Evolutionary conservation across 306 rosid genomes (phyloP).

Genomic region (Senna tora): DNA sequence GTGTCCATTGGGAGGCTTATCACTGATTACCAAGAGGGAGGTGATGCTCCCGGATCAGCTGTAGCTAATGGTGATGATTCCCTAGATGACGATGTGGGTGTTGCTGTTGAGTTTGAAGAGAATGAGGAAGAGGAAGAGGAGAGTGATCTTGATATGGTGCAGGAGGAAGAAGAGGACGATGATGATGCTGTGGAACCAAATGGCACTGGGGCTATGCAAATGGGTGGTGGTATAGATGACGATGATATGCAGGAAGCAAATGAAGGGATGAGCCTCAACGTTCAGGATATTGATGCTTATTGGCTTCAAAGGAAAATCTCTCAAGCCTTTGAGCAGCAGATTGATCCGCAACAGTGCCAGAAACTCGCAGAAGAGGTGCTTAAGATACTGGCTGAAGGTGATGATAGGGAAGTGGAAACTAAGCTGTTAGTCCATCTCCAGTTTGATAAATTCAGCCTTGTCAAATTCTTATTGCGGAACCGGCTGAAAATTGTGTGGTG

Average conservation of each 20-base stretch:
- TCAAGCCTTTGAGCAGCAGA: constrained; percentile 79
- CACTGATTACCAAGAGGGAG: constrained; percentile 82
- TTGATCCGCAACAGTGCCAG: constrained; percentile 92
- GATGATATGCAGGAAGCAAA: constrained; percentile 84
- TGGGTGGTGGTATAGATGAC: constrained; percentile 92
- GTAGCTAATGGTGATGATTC: constrained; percentile 66
- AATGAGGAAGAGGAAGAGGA: constrained; percentile 93
- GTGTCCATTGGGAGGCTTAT: constrained; percentile 77
- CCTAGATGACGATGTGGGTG: constrained; percentile 88
- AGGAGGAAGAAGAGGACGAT: constrained; percentile 88
- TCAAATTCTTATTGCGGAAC: constrained; percentile 70
- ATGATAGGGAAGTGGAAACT: constrained; percentile 77
- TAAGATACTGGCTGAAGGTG: constrained; percentile 77
- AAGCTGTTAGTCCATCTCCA: constrained; percentile 69
- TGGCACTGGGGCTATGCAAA: constrained; percentile 79
- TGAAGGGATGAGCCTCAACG: constrained; percentile 85
- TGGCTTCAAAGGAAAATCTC: constrained; percentile 99
- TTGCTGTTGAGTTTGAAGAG: constrained; percentile 94
- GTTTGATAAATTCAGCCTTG: constrained; percentile 75
- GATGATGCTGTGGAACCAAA: constrained; percentile 70
- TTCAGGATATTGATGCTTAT: constrained; percentile 93
- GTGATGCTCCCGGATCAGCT: constrained; percentile 54
- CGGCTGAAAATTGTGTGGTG: constrained; percentile 92
- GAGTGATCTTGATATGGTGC: constrained; percentile 93
- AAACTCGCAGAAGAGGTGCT: constrained; percentile 87